These are phyloP conservation scores for Debaryomyces subglobosus DNA, from an alignment of 1,139 yeast species.

Conservation along the genomic window DNA sequence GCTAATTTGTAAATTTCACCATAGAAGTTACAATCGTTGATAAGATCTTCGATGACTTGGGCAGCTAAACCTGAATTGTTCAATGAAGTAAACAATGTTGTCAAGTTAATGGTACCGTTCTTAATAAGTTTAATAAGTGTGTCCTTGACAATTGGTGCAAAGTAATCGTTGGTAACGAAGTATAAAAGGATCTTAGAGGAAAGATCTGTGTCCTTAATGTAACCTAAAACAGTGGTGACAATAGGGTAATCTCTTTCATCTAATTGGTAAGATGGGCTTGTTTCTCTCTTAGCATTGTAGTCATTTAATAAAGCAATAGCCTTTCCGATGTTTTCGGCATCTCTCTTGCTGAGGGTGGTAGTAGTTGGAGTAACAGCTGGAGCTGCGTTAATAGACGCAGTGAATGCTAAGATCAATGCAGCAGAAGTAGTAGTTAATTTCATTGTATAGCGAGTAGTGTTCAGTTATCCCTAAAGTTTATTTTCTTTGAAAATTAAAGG, in stretches of 20 bases:
- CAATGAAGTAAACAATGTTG: conserved; percentile 45
- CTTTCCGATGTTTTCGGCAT: conserved; percentile 29
- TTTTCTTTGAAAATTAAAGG: conserved; percentile 1
- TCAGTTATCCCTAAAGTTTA: background rate
- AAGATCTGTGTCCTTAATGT: conserved; percentile 41
- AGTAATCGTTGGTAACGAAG: conserved; percentile 35
- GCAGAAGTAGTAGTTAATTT: conserved; percentile 33
- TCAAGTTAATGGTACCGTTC: conserved; percentile 37
- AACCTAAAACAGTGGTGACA: conserved; percentile 46
- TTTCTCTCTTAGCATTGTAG: conserved; percentile 34
- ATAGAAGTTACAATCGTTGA: conserved; percentile 45
- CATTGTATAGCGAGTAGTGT: conserved; percentile 22
- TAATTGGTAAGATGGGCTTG: conserved; percentile 27
- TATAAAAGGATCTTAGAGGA: conserved; percentile 41
- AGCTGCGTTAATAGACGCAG: conserved; percentile 37
- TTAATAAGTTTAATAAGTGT: conserved; percentile 36
- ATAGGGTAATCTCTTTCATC: conserved; percentile 44
- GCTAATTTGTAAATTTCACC: conserved; percentile 45
- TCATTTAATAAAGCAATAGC: conserved; percentile 34
- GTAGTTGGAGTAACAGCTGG: conserved; percentile 27
- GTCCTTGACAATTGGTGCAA: conserved; percentile 33
- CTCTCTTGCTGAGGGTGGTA: conserved; percentile 34
- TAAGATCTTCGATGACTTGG: conserved; percentile 39
- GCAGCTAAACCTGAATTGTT: conserved; percentile 50
- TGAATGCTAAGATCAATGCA: conserved; percentile 37